Percentiles rank a stretch among this genome's conserved stretches.
Conservation (phyloP, 2,329 filamentous ascomycete genomes). For the Coleophoma crateriformis region DNA sequence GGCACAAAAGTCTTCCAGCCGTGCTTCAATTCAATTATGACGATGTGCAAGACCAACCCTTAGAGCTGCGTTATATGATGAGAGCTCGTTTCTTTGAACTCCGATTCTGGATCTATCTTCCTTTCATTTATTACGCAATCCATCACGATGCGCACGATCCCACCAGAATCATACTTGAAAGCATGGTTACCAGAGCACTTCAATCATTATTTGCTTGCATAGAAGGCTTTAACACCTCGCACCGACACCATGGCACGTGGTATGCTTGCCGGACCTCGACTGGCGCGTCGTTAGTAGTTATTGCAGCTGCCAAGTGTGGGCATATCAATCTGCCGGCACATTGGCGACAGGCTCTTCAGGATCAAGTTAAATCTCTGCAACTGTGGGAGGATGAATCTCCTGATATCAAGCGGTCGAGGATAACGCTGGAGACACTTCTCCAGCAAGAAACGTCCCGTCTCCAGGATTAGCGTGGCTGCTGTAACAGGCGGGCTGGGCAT, state of each 20-base stretch:
- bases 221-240: neutral
- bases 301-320: neutral
- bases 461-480: no score
- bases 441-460: no score
- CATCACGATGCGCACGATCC: neutral
- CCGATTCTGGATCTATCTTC: neutral
- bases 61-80: neutral
- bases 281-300: neutral
- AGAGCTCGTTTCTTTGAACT: neutral
- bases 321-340: neutral
- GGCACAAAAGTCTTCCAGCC: neutral
- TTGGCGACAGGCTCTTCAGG: neutral
- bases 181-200: neutral
- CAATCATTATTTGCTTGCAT: neutral
- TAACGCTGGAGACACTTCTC: neutral
- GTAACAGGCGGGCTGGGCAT: no score
- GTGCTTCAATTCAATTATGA: neutral
- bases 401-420: neutral
- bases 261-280: neutral
- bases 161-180: neutral
- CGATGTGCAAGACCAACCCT: neutral
- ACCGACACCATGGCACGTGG: neutral
- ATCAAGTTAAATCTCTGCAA: neutral
- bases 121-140: neutral
- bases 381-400: neutral